Evolutionary conservation across 352 stramenopile genomes (phyloP), one percentile per base, ranked within the genome.

Genomic region (Phytopythium vexans): DNA sequence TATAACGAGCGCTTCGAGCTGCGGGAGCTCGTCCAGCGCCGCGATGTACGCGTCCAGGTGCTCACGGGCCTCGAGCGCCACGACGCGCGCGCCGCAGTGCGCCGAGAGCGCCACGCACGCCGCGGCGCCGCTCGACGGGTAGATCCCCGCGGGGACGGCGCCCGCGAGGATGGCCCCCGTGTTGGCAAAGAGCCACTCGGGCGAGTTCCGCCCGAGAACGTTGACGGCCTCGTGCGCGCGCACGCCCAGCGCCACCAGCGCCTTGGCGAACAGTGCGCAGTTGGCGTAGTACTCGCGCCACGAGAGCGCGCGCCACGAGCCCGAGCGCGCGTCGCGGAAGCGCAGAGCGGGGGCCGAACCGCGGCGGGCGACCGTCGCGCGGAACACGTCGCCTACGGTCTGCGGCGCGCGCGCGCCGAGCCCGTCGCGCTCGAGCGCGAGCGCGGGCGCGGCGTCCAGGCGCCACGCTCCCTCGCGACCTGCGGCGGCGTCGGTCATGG

Each of bases 111-210:
- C 94, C 52, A 88, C 64, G 42, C 82, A 91, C 1, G 85, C 70
- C 54, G 91, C 72, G 14, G 82, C 33, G 0, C 65, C 81, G 63
- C 92, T 94, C 38, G 86, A 94, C 52, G 74, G 74, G 76, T 96
- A 96, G 55, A 96, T 86, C 38, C 87, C 87, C 11, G 85, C 78
- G 56, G 82, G 79, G 40, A 94, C 71, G 2, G 72, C 85, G 31
- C 86, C 86, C 21, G 85, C 81, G 43, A 93, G 70, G 54, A 95
- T 93, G 21, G 79, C 64, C 31, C 85, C 86, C 53, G 82, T 82
- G 53, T 91, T 82, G 46, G 75, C 77, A 56, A 95, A 77, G 53
- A 94, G 83, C 80, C 88, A 96, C 58, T 96, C 79, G 8, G 84
- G 79, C 34, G 79, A 82, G 66, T 96, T 96, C 60, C 84, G 87